These are phyloP conservation scores for Prunus campanulata DNA, from an alignment of 306 rosid species.

Conservation along the genomic window DNA sequence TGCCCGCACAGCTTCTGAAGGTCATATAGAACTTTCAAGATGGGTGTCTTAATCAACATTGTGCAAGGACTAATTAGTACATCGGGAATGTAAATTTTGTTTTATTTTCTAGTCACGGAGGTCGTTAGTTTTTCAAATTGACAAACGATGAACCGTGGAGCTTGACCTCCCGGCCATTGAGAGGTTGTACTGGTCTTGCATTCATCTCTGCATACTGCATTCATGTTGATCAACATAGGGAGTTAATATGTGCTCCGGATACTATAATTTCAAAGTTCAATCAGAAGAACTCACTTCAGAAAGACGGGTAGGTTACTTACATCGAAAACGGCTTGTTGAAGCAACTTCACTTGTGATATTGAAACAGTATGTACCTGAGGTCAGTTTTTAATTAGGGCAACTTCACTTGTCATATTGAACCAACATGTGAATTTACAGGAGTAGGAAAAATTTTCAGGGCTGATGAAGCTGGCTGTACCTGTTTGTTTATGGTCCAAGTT, in stretches of 20 bases:
- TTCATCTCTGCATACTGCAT: constrained; percentile 36
- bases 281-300: neutral
- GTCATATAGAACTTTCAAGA: neutral
- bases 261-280: neutral
- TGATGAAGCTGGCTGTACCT: constrained; percentile 30
- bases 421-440: neutral
- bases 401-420: neutral
- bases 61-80: neutral
- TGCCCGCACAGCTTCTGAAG: neutral
- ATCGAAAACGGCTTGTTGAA: constrained; percentile 55
- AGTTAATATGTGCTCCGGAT: neutral
- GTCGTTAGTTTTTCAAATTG: neutral
- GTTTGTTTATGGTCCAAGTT: constrained; percentile 60
- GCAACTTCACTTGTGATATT: constrained; percentile 36
- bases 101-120: neutral
- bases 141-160: neutral
- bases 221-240: neutral
- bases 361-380: constrained; percentile 44
- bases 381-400: neutral
- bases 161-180: constrained; percentile 21
- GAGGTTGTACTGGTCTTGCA: constrained; percentile 36
- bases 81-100: neutral
- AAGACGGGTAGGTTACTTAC: constrained; percentile 32
- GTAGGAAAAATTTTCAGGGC: neutral
- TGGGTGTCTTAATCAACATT: neutral